Evolutionary conservation across 371 early-diverging fungal genomes (phyloP), one percentile per base, ranked within the genome.

Genomic region (Lichtheimia corymbifera): DNA sequence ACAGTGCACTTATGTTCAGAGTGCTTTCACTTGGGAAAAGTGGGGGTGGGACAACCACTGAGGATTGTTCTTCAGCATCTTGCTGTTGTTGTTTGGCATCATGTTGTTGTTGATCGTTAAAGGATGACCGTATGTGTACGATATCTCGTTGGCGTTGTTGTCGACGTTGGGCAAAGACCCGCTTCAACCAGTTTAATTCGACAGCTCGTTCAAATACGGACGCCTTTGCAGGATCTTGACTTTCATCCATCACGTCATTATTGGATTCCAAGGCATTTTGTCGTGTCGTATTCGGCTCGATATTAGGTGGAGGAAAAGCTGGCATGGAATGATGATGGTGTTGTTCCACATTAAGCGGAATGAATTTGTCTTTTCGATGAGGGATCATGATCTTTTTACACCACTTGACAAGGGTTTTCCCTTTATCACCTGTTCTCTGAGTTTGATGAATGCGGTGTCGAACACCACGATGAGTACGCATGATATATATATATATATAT

Each of bases 1-100:
- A 40, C 4, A 56, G 2, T 22, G 57, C 28, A 20, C 27, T 15
- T 2, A 56, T 56, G n/a, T 25, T 56, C 28, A 14, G n/a, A 9
- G 57, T 56, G 28, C 18, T 42, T 17, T 56, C 57, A 24, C 43
- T 56, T 35, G 57, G 57, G 28, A 56, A 56, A 5, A 43, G 5
- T 12, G 57, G 18, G n/a, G 57, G 57, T 9, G 57, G 57, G 25
- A 56, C 43, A 25, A 56, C 4, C 4, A 24, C 24, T 54, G 35
- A 18, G 35, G 47, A 47, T 17, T 47, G 47, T 47, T 47, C 47
- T 47, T 35, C 11, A 17, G 17, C 17, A 2, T 22, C 47, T 7
- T n/a, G 47, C 17, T 12, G 44, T 43, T 12, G 44, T 43, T 47
- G 14, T 47, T 35, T 6, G 6, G 6, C 35, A 35, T 6, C 35